Evolutionary conservation across 2,329 filamentous ascomycete genomes (phyloP), one percentile per base, ranked within the genome.

Genomic region (Exophiala lecanii-corni): DNA sequence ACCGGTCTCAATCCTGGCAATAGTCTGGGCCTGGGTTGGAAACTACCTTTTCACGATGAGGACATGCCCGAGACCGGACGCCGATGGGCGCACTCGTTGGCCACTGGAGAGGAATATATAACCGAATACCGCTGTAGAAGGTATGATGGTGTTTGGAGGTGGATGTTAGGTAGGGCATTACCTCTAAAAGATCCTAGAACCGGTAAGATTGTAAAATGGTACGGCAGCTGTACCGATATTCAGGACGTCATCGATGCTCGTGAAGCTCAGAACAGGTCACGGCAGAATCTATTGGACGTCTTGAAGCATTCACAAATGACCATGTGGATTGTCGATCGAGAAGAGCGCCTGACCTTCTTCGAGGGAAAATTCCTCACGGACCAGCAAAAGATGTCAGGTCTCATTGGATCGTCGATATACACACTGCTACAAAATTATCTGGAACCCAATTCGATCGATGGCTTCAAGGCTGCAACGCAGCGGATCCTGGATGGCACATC

Each of bases 171-270:
- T 9, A 74, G 84, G 32, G 86, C 84, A 1, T 61, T 84, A 10
- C 84, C 86, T 0, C 71, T 88, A 55, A 73, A 72, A 28, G 79
- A 86, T 47, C 75, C 74, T 49, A 74, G 81, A 33, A 77, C 76
- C 0, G 83, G 82, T 2, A 68, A 74, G 36, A 86, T 89, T 36
- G 72, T 86, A 45, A 87, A 85, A 58, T 89, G 85, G 85, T 87
- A 86, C 55, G 86, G 84, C 12, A 88, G 84, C 1, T 88, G 82
- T 56, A 89, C 85, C 9, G 85, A 91, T 51, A 84, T 89, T 13
- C 81, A 89, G 57, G 84, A 89, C 49, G 73, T 80, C 32, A 81
- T 89, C 2, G 73, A 84, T 56, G 76, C 82, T 10, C 80, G 83
- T 46, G 71, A 83, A 48, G 74, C 74, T 36, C 82, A 82, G 12